These are phyloP conservation scores for Shiraia sp. DNA, from an alignment of 2,329 filamentous ascomycete species.

Conservation along the genomic window DNA sequence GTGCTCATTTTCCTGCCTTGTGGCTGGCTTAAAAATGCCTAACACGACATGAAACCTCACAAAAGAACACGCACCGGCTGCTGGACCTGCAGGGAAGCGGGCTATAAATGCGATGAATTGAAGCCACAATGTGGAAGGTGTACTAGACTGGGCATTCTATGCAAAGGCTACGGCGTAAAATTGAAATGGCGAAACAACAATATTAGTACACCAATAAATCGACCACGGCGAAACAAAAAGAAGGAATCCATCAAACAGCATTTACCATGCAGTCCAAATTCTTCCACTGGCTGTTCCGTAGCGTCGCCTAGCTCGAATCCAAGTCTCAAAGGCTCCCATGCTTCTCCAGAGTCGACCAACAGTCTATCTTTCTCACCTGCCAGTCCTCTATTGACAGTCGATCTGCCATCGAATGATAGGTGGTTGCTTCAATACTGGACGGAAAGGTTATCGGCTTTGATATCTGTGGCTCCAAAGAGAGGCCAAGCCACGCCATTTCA, in stretches of 20 bases:
- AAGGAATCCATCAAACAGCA: conserved; percentile 11
- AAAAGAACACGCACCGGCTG: conserved; percentile 36
- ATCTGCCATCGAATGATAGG: conserved; percentile 22
- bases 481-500: conserved; percentile 28
- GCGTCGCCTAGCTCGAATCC: conserved; percentile 12
- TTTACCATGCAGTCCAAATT: conserved; percentile 12
- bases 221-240: conserved; percentile 18
- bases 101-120: conserved; percentile 40
- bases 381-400: conserved; percentile 7
- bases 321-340: not conserved
- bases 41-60: conserved; percentile 21
- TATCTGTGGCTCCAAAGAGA: conserved; percentile 28
- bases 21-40: conserved; percentile 7
- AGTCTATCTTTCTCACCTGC: conserved; percentile 10
- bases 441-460: conserved; percentile 26
- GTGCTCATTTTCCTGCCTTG: no score
- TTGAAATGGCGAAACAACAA: conserved; percentile 33
- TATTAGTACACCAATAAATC: conserved; percentile 13
- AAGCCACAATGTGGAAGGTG: conserved; percentile 35
- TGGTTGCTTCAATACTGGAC: conserved; percentile 35
- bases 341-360: conserved; percentile 13
- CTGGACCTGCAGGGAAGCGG: conserved; percentile 39
- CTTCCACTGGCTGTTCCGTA: conserved; percentile 15
- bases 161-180: conserved; percentile 36
- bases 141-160: conserved; percentile 30